These are phyloP conservation scores for Arthrocladium fulminans DNA, from an alignment of 2,329 filamentous ascomycete species.

Conservation along the genomic window DNA sequence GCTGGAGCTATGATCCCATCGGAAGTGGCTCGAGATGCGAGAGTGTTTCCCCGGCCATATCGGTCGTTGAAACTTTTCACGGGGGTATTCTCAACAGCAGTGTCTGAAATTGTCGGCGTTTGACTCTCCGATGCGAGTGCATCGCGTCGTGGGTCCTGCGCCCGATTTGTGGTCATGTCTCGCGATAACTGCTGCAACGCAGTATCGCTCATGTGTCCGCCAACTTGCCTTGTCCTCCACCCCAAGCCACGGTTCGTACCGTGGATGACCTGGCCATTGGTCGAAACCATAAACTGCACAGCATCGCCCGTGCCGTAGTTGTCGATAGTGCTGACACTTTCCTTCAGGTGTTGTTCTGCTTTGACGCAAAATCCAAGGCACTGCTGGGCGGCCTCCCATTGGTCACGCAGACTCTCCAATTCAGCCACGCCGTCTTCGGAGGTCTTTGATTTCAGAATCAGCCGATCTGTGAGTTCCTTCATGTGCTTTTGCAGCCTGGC, in stretches of 20 bases:
- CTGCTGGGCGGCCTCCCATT: constrained; percentile 31
- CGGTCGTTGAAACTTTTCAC: too few relatives aligned
- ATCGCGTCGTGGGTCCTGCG: too few relatives aligned
- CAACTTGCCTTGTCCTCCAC: constrained; percentile 30
- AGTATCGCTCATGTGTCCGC: constrained; percentile 26
- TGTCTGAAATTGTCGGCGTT: too few relatives aligned
- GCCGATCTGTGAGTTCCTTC: constrained; percentile 25
- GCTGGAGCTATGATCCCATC: too few relatives aligned
- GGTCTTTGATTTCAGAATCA: constrained; percentile 28
- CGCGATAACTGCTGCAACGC: constrained; percentile 28
- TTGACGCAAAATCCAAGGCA: constrained; percentile 29
- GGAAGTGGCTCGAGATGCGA: too few relatives aligned
- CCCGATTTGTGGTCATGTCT: too few relatives aligned
- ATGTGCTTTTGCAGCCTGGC: constrained; percentile 28
- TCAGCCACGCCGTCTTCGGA: constrained; percentile 27
- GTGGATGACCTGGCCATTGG: constrained; percentile 28
- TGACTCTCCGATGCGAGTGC: too few relatives aligned
- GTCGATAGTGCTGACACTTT: constrained; percentile 29
- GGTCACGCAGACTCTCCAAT: constrained; percentile 28
- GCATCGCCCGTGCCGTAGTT: constrained; percentile 31
- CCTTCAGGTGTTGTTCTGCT: constrained; percentile 25
- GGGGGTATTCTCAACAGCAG: too few relatives aligned
- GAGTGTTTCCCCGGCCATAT: too few relatives aligned
- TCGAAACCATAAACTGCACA: constrained; percentile 32
- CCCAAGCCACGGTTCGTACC: constrained; percentile 27